Evolutionary conservation across 306 rosid species (phyloP).

Genomic region (Vigna hirtella): DNA sequence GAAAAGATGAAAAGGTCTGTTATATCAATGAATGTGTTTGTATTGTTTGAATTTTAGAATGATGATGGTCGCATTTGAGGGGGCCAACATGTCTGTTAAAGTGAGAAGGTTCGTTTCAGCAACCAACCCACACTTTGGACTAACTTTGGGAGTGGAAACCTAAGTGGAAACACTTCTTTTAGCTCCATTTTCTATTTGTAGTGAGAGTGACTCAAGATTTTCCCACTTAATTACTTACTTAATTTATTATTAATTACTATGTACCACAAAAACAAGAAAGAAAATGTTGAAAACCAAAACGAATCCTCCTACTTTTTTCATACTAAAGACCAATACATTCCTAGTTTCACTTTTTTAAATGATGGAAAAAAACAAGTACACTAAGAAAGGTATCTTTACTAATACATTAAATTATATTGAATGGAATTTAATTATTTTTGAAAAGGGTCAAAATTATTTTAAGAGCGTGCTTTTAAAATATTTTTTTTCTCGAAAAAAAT

Average conservation of each 20-base stretch:
- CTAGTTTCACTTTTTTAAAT: conserved; percentile 31
- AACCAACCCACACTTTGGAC: conserved; percentile 33
- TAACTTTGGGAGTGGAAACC: conserved; percentile 53
- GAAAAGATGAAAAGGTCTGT: conserved; percentile 27
- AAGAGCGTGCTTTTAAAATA: no score
- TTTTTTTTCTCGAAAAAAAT: no score
- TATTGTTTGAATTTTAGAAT: conserved; percentile 53
- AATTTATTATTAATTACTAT: conserved; percentile 5
- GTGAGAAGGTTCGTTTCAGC: conserved; percentile 46
- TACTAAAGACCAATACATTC: conserved; percentile 29
- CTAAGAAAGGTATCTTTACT: neutral
- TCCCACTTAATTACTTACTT: conserved; percentile 6
- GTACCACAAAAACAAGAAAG: conserved; percentile 20
- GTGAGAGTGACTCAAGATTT: conserved; percentile 27
- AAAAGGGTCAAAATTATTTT: no score
- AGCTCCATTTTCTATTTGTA: conserved; percentile 29
- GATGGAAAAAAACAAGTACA: conserved; percentile 29
- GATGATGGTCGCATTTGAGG: conserved; percentile 69
- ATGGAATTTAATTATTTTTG: no score
- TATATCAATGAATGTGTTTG: conserved; percentile 13
- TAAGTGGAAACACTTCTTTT: conserved; percentile 52
- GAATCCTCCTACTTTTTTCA: conserved; percentile 49
- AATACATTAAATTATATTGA: neutral
- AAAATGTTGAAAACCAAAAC: conserved; percentile 18
- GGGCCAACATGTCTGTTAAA: conserved; percentile 69